Percentiles rank a stretch among this genome's conserved stretches.
These are phyloP conservation scores for carrot (Daucus carota) DNA, from an alignment of 129 eudicot species.

Conservation along the genomic window DNA sequence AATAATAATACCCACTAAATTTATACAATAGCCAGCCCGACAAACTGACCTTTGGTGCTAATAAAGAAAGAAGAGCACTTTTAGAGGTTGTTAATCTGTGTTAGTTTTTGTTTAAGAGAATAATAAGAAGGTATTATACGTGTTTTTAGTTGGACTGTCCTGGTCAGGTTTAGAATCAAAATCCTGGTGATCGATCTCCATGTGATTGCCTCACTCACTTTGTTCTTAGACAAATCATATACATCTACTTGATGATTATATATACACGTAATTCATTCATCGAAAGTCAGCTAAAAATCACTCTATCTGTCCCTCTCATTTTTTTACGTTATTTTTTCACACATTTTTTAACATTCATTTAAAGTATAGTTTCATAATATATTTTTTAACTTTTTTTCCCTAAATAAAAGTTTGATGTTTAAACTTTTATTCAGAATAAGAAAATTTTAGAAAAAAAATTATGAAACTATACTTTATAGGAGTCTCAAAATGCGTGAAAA, in stretches of 20 bases:
- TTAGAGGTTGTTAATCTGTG: neutral
- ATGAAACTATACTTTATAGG: no score
- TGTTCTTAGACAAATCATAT: neutral
- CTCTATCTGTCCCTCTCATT: no score
- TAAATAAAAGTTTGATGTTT: no score
- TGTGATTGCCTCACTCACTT: no score
- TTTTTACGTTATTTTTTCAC: no score
- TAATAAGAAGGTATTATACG: neutral
- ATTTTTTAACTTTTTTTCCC: no score
- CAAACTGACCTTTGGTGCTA: neutral
- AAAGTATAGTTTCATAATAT: no score
- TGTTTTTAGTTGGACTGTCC: neutral
- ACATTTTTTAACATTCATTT: no score
- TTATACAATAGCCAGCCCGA: neutral
- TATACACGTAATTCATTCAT: neutral
- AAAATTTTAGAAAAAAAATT: no score
- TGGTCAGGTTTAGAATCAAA: neutral
- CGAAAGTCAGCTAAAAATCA: neutral
- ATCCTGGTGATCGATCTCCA: neutral
- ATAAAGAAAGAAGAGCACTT: conserved; percentile 2
- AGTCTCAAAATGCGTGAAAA: no score
- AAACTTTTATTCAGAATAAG: no score
- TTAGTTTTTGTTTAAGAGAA: conserved; percentile 8
- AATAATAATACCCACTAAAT: neutral
- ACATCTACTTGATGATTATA: neutral